A percentile compares a stretch with the other conserved stretches of the same genome.
Evolutionary conservation across 1,139 yeast genomes (phyloP).

Genomic region (Yamadazyma diddensiae): DNA sequence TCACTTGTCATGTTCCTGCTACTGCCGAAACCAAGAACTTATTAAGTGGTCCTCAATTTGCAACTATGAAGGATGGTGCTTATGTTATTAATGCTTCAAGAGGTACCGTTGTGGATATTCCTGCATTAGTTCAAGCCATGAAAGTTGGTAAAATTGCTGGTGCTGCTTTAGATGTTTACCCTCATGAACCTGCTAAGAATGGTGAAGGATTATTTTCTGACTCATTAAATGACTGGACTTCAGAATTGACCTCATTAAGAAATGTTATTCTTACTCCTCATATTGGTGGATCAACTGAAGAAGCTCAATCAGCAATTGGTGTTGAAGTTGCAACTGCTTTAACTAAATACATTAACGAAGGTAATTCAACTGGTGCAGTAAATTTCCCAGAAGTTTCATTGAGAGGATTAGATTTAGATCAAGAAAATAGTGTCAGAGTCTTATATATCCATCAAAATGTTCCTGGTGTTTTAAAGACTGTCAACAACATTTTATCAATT

Average conservation of each 20-base stretch:
- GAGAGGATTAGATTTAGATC: slow-evolving; percentile 86
- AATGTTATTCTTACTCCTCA: slow-evolving; percentile 95
- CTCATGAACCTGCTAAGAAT: slow-evolving; percentile 96
- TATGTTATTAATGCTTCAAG: slow-evolving; percentile 94
- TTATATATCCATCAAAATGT: slow-evolving; percentile 96
- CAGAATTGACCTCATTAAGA: slow-evolving; percentile 77
- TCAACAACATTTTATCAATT: slow-evolving; percentile 89
- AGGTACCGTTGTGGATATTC: slow-evolving; percentile 96
- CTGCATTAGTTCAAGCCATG: slow-evolving; percentile 88
- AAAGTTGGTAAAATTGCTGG: slow-evolving; percentile 95
- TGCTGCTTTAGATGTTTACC: slow-evolving; percentile 95
- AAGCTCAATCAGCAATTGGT: slow-evolving; percentile 98
- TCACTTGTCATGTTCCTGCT: slow-evolving; percentile 93
- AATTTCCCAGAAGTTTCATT: slow-evolving; percentile 98
- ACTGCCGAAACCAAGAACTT: slow-evolving; percentile 88
- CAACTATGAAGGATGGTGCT: slow-evolving; percentile 95
- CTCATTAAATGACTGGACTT: slow-evolving; percentile 76
- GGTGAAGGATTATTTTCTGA: slow-evolving; percentile 78
- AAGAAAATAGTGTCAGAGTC: slow-evolving; percentile 86
- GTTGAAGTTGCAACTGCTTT: slow-evolving; percentile 87
- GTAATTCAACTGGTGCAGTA: slow-evolving; percentile 93
- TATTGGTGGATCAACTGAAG: slow-evolving; percentile 99
- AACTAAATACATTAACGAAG: slow-evolving; percentile 92
- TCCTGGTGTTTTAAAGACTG: slow-evolving; percentile 98
- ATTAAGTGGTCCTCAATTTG: slow-evolving; percentile 86